Conservation (phyloP, 2,329 filamentous ascomycete species). For the Phialocephala subalpina region DNA sequence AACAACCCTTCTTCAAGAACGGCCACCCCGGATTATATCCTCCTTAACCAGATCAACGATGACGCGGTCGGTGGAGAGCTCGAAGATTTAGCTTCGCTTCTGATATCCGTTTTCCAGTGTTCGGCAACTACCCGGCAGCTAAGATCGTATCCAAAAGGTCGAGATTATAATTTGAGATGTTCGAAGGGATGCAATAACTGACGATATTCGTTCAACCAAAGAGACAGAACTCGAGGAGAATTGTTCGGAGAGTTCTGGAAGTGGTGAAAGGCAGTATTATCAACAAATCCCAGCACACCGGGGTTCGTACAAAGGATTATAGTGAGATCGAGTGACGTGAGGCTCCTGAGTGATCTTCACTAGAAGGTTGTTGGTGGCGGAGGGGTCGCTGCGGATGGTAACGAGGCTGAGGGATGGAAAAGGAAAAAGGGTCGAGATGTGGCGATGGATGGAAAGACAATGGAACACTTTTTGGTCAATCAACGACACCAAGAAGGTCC, state of each 20-base stretch:
- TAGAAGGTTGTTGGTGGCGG: slow-evolving; percentile 17
- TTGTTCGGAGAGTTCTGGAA: neutral
- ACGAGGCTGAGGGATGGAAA: neutral
- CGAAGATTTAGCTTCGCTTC: slow-evolving; percentile 23
- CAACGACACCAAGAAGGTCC: slow-evolving; percentile 13
- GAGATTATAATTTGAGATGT: neutral
- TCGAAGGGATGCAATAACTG: neutral
- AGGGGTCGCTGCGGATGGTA: slow-evolving; percentile 7
- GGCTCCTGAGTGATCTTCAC: slow-evolving; percentile 15
- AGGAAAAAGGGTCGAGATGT: slow-evolving; percentile 8
- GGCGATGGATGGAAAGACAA: neutral
- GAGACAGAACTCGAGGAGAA: neutral
- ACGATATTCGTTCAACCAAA: neutral
- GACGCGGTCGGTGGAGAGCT: slow-evolving; percentile 30
- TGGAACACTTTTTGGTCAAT: slow-evolving; percentile 13
- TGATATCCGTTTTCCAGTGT: slow-evolving; percentile 7
- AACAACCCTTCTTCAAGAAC: slow-evolving; percentile 4
- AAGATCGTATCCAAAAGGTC: neutral
- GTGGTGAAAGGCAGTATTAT: neutral
- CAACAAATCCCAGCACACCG: neutral
- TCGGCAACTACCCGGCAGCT: slow-evolving; percentile 9
- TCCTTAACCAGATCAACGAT: slow-evolving; percentile 19
- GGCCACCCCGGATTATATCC: slow-evolving; percentile 13
- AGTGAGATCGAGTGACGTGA: slow-evolving; percentile 9
- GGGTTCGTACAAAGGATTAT: neutral